Evolutionary conservation across 2,329 filamentous ascomycete genomes (phyloP).

Genomic region (Epichloe aotearoae): DNA sequence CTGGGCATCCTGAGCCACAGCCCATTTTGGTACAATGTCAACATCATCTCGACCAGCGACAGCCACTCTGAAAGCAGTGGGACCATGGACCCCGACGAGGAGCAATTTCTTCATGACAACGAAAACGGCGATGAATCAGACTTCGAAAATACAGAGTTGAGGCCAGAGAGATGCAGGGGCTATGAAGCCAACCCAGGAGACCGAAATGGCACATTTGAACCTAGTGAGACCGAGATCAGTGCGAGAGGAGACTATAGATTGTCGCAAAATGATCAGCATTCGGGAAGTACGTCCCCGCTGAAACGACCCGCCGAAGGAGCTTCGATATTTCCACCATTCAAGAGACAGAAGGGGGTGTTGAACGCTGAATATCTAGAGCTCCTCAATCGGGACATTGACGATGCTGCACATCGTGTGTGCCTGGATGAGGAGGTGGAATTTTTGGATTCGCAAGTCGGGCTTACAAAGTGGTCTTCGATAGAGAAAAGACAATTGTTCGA

Average conservation of each 20-base stretch:
- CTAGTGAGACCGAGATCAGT: conserved; percentile 3
- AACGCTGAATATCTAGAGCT: conserved; percentile 35
- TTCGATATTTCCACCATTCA: conserved; percentile 23
- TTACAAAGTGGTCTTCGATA: conserved; percentile 51
- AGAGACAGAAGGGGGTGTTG: conserved; percentile 29
- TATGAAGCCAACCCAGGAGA: background rate
- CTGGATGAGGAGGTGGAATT: conserved; percentile 19
- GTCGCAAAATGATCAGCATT: background rate
- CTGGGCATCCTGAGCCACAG: background rate
- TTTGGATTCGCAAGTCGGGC: conserved; percentile 47
- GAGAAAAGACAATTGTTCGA: conserved; percentile 65
- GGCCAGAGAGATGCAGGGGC: background rate
- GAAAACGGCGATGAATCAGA: background rate
- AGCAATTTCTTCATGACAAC: conserved; percentile 6
- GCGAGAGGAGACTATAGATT: background rate
- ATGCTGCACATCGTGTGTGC: conserved; percentile 29
- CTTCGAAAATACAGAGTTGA: background rate
- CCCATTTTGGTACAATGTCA: conserved; percentile 17
- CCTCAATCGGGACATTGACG: conserved; percentile 45
- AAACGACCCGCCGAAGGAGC: conserved; percentile 18
- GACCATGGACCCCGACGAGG: conserved; percentile 20
- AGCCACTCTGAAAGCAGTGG: conserved; percentile 7
- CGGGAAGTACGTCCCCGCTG: conserved; percentile 9
- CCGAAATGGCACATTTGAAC: background rate
- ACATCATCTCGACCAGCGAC: conserved; percentile 9